phyloP scores from a whole-genome alignment of 1,284 basidiomycete genomes.

The Tilletia indica region DNA sequence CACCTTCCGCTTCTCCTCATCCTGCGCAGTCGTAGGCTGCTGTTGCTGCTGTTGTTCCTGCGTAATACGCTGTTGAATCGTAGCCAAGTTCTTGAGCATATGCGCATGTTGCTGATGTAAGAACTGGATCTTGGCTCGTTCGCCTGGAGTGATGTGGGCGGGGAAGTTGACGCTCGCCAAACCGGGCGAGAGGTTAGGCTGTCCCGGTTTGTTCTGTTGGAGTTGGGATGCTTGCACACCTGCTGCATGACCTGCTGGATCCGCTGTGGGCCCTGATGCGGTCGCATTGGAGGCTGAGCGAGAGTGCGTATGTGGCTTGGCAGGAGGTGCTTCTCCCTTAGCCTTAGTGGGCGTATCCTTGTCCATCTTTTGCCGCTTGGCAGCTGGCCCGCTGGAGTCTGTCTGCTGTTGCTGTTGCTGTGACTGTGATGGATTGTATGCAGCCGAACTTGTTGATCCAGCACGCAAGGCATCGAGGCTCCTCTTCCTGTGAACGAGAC shows the following conservation, averaged over 20 bases:
- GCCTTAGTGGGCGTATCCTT: not conserved
- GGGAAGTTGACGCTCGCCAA: not conserved
- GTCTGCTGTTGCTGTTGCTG: not conserved
- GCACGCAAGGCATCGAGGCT: not conserved
- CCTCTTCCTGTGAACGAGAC: not conserved
- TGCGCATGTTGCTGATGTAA: not conserved
- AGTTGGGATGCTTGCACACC: too few relatives aligned
- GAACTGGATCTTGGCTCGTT: not conserved
- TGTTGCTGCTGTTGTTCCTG: not conserved
- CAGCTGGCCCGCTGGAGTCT: not conserved
- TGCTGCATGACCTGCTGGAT: too few relatives aligned
- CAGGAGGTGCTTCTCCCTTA: not conserved
- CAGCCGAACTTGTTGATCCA: not conserved
- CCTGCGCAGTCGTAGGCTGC: not conserved
- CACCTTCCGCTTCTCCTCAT: not conserved
- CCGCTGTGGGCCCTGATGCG: not conserved
- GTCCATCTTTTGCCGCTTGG: not conserved
- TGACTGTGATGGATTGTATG: not conserved
- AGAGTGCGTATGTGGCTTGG: too few relatives aligned
- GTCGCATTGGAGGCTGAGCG: not conserved
- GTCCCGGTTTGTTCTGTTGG: not conserved
- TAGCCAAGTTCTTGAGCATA: constrained; percentile 4
- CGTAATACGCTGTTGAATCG: not conserved
- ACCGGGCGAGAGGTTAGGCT: not conserved
- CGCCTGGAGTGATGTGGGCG: not conserved